Evolutionary conservation across 441 rosid species (phyloP).

Genomic region (Cnidoscolus chayamansa): DNA sequence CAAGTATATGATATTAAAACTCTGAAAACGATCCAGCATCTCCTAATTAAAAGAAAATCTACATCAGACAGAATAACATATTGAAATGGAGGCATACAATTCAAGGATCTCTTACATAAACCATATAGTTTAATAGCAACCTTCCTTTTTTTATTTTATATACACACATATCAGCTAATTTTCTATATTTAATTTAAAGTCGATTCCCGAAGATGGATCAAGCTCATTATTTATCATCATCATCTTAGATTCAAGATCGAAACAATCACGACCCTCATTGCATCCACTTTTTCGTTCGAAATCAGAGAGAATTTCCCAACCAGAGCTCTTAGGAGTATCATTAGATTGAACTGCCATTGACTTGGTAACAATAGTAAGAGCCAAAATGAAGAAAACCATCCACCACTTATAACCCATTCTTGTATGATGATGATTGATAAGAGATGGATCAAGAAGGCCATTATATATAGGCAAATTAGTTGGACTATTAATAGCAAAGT

Average conservation of each 20-base stretch:
- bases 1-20: no score
- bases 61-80: no score
- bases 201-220: not conserved
- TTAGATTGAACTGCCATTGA: not conserved
- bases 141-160: not conserved
- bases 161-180: not conserved
- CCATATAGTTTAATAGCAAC: not conserved
- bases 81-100: no score
- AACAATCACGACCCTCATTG: not conserved
- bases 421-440: not conserved
- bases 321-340: not conserved
- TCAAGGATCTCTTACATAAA: no score
- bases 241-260: conserved; percentile 23
- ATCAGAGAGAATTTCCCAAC: not conserved
- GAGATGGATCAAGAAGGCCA: no score
- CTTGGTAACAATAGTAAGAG: conserved; percentile 33
- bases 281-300: not conserved
- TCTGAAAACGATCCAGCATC: no score
- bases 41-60: no score
- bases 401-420: conserved; percentile 41
- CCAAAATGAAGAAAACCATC: conserved; percentile 43
- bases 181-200: no score
- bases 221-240: conserved; percentile 42
- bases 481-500: not conserved
- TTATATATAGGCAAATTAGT: not conserved